Base-by-base conservation (phyloP, 768 basidiomycete genomes). In the Boletales sp. region DNA sequence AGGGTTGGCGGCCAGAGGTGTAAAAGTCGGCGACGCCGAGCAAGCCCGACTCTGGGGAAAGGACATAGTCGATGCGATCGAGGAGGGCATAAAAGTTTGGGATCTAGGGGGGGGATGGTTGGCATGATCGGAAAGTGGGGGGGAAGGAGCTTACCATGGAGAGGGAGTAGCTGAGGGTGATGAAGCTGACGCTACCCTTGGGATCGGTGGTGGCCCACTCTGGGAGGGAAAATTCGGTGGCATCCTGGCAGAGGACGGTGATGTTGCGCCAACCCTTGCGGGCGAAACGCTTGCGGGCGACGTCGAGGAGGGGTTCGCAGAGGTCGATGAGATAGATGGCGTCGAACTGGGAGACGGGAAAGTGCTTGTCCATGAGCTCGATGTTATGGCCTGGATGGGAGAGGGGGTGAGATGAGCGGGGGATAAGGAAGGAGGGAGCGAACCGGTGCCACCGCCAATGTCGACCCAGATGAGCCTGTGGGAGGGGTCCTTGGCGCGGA, bases 1-100 rank as follows among this genome's bases (percentile, higher is more conserved):
- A 79, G 1, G 78, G 68, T 48, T 79, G 75, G 30, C 76, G 78
- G 13, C 74, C 75, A 3, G 80, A 76, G 1, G 82, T 83, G 57
- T 85, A 90, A 62, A 90, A 90, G 70, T 89, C 87, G 34, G 75
- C 82, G n/a, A 87, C 85, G 28, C 78, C 76, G 12, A 87, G 63
- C 1, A 89, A 56, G 19, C 87, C 86, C 5, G 70, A 64, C 28
- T 80, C 70, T 8, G 83, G 80, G 34, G 78, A 77, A 14, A 89
- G 72, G 18, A 86, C 74, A 49, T 82, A 74, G 34, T 85, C 82
- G 51, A 87, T 75, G 21, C 84, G 74, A 62, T 89, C 87, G 38
- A 89, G 67, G 3, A 87, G 73, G 0, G 80, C 71, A 62, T 84
- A 83, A 63, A 81, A 86, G 46, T 76, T 79, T 6, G 82, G 80